phyloP scores from a whole-genome alignment of 129 eudicot species.

The Daucus carota region DNA sequence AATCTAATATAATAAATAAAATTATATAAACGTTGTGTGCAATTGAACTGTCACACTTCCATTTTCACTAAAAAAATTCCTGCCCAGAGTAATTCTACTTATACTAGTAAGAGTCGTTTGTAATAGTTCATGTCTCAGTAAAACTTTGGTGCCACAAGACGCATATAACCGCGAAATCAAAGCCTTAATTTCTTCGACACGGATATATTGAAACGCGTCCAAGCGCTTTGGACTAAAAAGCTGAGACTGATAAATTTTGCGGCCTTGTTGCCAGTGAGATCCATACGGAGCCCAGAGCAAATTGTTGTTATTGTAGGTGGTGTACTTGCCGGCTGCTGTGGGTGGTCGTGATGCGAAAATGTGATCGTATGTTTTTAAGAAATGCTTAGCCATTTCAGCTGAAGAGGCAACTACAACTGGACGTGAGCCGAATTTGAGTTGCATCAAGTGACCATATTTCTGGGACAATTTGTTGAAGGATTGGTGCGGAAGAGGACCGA shows the following conservation, averaged over 20 bases:
- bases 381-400: not conserved
- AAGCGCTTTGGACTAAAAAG: not conserved
- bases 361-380: not conserved
- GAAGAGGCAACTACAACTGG: not conserved
- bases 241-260: not conserved
- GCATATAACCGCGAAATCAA: conserved; percentile 18
- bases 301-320: not conserved
- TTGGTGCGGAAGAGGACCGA: not conserved
- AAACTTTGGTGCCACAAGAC: not conserved
- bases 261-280: not conserved
- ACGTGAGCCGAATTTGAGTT: not conserved
- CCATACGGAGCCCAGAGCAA: not conserved
- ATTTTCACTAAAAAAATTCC: conserved; percentile 23
- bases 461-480: not conserved
- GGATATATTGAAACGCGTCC: not conserved
- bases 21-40: too few species aligned
- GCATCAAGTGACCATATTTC: not conserved
- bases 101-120: conserved; percentile 22
- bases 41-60: conserved; percentile 20
- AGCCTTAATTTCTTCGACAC: not conserved
- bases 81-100: conserved; percentile 31
- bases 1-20: too few species aligned
- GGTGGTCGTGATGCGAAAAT: not conserved
- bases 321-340: not conserved
- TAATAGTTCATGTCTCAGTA: conserved; percentile 19